Base-by-base conservation (phyloP, 139 green algal species). In the Volvox reticuliferus region DNA sequence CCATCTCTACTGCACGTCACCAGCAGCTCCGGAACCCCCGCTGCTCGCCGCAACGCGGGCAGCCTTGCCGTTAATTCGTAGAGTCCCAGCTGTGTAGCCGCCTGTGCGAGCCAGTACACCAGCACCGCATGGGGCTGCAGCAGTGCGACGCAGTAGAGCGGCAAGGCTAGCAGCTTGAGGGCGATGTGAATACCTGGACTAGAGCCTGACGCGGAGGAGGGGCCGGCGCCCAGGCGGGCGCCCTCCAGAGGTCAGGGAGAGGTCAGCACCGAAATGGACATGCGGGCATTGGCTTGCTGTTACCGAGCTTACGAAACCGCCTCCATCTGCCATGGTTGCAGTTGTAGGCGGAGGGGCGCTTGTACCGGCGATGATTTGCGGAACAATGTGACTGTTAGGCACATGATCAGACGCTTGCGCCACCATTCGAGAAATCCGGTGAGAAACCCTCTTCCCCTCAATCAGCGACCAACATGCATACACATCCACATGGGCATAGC, bases 51-150 rank as follows among this genome's bases (percentile, higher is more conserved):
- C 84, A 76, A 50, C 62, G 18, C 81, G 30, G 81, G 81, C 69
- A 50, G 9, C 75, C 55, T 28, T 14, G 2, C 55, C 50, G 75
- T 24, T 20, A 33, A 16, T 16, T 35, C 26, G 24, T 84, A 68
- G 73, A 89, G 2, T 0, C 50, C 82, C 82, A 92, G 61, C 20
- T 89, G 82, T 2, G 24, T 62, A 12, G 35, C 37, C 6, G 30
- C 82, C 5, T 61, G 69, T n/a, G 36, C 65, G 0, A 63, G 26
- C 91, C 91, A 93, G 81, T 89, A 90, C 3, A 91, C 71, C 69
- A 93, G 81, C 36, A 87, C 81, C 18, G 91, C 86, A 55, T 93
- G 86, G 21, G 91, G 87, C 80, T 93, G 91, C 30, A 91, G 33
- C 35, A 91, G 71, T 9, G 86, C 61, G 2, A 44, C 2, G 80